phyloP scores from a whole-genome alignment of 495 filamentous ascomycete species.

The Lepidopterella palustris region DNA sequence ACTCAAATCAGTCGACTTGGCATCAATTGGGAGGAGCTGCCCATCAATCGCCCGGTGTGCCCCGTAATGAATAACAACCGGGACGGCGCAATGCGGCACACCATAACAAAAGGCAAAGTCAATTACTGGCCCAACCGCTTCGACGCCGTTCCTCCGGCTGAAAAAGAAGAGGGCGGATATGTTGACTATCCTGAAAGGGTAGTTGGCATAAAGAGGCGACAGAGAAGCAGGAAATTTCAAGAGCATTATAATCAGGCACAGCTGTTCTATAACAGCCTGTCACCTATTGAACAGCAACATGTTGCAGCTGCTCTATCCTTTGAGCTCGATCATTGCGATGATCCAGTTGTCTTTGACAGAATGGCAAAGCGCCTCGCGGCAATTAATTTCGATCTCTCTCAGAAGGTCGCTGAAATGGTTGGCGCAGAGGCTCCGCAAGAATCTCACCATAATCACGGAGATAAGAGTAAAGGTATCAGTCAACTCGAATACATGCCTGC shows the following conservation, averaged over 20 bases:
- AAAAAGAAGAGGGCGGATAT: constrained; percentile 57
- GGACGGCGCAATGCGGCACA: constrained; percentile 58
- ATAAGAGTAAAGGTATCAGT: constrained; percentile 56
- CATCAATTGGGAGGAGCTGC: constrained; percentile 78
- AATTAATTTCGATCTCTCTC: constrained; percentile 66
- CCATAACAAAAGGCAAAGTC: constrained; percentile 60
- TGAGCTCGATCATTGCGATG: constrained; percentile 86
- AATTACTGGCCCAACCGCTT: constrained; percentile 91
- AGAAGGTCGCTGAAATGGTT: constrained; percentile 36
- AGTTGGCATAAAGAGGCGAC: constrained; percentile 62
- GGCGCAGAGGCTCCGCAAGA: constrained; percentile 18
- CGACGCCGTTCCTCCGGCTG: constrained; percentile 55
- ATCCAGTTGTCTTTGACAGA: constrained; percentile 69
- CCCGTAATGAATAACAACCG: constrained; percentile 78
- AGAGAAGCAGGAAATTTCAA: constrained; percentile 67
- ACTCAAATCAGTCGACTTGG: constrained; percentile 80
- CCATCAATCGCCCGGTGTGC: constrained; percentile 75
- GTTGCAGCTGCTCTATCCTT: constrained; percentile 65
- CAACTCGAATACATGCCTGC: constrained; percentile 60
- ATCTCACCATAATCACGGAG: constrained; percentile 45
- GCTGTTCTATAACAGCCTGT: constrained; percentile 77
- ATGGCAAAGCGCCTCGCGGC: constrained; percentile 63
- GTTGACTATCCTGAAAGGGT: constrained; percentile 60
- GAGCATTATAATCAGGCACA: constrained; percentile 72
- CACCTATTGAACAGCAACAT: constrained; percentile 62